Percentiles rank a stretch among this genome's conserved stretches.
phyloP scores from a whole-genome alignment of 2,329 filamentous ascomycete genomes.

The Chalaropsis thielavioides region DNA sequence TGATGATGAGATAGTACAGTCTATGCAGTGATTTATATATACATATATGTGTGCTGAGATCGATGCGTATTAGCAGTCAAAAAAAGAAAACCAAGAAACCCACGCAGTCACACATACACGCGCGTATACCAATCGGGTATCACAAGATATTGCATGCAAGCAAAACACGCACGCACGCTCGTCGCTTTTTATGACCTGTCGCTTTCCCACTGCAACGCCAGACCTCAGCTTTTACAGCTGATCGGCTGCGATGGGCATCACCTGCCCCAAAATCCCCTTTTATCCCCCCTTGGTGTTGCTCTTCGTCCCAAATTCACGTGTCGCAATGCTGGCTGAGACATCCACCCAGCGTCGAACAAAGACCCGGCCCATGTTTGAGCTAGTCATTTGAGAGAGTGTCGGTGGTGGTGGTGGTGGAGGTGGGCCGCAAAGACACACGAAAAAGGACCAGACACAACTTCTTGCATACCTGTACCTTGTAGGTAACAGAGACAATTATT shows the following conservation, averaged over 20 bases:
- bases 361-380: neutral
- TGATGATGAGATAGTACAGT: neutral
- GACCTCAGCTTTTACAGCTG: constrained; percentile 2
- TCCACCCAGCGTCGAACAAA: neutral
- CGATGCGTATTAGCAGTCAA: no score
- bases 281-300: neutral
- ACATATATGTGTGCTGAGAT: no score
- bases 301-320: neutral
- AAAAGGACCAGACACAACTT: neutral
- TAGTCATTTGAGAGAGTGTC: neutral
- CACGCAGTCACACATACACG: neutral
- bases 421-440: neutral
- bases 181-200: neutral
- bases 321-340: neutral
- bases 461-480: no score
- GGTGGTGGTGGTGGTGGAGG: neutral
- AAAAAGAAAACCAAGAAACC: neutral
- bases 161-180: neutral
- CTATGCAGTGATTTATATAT: neutral
- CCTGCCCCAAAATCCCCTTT: neutral
- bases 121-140: neutral
- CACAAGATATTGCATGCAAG: constrained; percentile 1
- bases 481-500: neutral
- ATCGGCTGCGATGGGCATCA: neutral
- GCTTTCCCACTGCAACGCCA: neutral